These are phyloP conservation scores for Cladosporium halotolerans DNA, from an alignment of 2,329 filamentous ascomycete genomes.

Conservation along the genomic window DNA sequence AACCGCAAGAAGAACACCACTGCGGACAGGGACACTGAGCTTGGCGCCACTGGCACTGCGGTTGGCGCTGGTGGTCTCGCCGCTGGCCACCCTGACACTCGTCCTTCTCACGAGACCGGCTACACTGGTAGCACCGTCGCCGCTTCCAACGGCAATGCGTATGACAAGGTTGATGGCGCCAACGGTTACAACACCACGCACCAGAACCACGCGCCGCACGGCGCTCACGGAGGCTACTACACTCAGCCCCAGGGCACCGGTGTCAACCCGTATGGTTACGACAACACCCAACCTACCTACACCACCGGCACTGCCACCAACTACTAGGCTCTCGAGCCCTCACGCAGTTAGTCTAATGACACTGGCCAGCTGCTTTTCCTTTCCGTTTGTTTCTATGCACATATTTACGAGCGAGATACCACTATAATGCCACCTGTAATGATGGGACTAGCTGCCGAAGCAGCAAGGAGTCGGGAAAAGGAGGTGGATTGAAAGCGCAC, in stretches of 20 bases:
- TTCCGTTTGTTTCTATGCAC: neutral
- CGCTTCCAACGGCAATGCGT: conserved; percentile 24
- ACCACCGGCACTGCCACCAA: conserved; percentile 25
- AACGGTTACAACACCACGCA: conserved; percentile 20
- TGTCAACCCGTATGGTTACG: conserved; percentile 36
- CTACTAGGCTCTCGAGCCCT: conserved; percentile 18
- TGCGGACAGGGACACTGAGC: conserved; percentile 37
- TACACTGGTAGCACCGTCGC: conserved; percentile 45
- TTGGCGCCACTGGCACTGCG: conserved; percentile 31
- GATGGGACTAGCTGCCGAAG: neutral
- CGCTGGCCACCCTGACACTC: conserved; percentile 30
- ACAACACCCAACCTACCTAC: conserved; percentile 22
- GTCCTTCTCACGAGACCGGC: conserved; percentile 45
- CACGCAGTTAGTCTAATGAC: neutral
- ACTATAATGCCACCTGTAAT: conserved; percentile 9
- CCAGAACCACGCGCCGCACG: conserved; percentile 21
- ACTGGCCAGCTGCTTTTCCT: neutral
- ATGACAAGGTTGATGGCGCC: conserved; percentile 24
- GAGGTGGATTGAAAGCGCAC: neutral
- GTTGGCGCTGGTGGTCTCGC: conserved; percentile 22
- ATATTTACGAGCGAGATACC: conserved; percentile 7
- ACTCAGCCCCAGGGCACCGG: conserved; percentile 38
- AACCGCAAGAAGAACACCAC: conserved; percentile 26
- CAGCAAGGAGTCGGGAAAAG: neutral
- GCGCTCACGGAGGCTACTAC: conserved; percentile 38